Percentiles rank a stretch among this genome's conserved stretches.
phyloP scores from a whole-genome alignment of 2,329 filamentous ascomycete genomes.

The Trichophyton verrucosum region DNA sequence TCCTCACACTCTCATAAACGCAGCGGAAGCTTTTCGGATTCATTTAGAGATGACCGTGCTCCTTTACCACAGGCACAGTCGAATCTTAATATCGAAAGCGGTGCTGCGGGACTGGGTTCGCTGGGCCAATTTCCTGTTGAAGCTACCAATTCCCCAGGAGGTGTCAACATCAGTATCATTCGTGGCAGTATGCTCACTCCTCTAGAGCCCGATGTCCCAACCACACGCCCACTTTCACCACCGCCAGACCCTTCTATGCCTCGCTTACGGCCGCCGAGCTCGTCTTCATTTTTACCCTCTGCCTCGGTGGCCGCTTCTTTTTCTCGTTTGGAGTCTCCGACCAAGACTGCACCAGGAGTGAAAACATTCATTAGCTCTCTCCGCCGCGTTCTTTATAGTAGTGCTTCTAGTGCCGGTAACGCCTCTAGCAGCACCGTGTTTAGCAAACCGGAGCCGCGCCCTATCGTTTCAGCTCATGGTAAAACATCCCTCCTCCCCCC shows the following conservation, averaged over 20 bases:
- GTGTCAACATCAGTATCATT: conserved; percentile 50
- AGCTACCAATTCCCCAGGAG: conserved; percentile 39
- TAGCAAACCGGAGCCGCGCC: conserved; percentile 1
- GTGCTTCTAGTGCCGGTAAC: conserved; percentile 24
- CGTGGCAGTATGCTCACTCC: conserved; percentile 76
- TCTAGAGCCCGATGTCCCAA: conserved; percentile 65
- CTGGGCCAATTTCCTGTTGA: conserved; percentile 53
- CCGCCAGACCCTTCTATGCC: conserved; percentile 24
- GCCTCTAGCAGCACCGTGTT: conserved; percentile 7
- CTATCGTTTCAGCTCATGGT: conserved; percentile 18
- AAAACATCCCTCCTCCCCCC: conserved; percentile 33
- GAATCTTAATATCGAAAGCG: conserved; percentile 30
- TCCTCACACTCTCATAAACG: conserved; percentile 50
- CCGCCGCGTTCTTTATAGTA: conserved; percentile 63
- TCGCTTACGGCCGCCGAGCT: conserved; percentile 11
- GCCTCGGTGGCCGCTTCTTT: neutral
- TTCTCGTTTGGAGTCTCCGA: conserved; percentile 11
- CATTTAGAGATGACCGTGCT: conserved; percentile 55
- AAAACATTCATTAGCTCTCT: conserved; percentile 79
- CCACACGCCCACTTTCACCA: conserved; percentile 42
- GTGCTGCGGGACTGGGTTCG: conserved; percentile 14
- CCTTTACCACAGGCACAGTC: conserved; percentile 39
- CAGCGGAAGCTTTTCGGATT: conserved; percentile 79
- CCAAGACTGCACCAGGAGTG: conserved; percentile 50
- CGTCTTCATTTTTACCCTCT: neutral